A percentile compares a stretch with the other conserved stretches of the same genome.
These are phyloP conservation scores for Pholiota molesta DNA, from an alignment of 768 basidiomycete species.

Conservation along the genomic window DNA sequence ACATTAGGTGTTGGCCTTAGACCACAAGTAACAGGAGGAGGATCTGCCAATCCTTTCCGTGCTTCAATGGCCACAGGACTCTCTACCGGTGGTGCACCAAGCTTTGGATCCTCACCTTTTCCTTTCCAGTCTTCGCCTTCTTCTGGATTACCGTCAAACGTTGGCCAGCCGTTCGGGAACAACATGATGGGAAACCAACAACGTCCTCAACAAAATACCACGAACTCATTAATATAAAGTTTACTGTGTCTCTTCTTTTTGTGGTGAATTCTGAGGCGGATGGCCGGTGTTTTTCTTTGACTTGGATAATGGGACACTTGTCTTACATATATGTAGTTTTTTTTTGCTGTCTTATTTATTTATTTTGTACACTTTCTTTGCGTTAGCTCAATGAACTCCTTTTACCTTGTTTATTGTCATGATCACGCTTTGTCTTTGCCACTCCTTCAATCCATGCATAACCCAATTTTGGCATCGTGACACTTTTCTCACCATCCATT, in stretches of 20 bases:
- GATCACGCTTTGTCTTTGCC: conserved; percentile 17
- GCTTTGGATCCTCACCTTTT: conserved; percentile 14
- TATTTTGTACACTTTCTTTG: conserved; percentile 19
- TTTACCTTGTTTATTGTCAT: conserved; percentile 17
- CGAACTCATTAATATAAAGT: conserved; percentile 24
- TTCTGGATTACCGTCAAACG: conserved; percentile 4
- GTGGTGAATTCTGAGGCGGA: background rate
- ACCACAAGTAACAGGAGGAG: conserved; percentile 68
- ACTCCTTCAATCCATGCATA: conserved; percentile 15
- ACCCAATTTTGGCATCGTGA: conserved; percentile 14
- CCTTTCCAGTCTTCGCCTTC: conserved; percentile 20
- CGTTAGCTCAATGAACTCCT: conserved; percentile 13
- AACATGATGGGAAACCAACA: conserved; percentile 18
- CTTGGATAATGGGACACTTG: conserved; percentile 23
- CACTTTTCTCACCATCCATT: conserved; percentile 19
- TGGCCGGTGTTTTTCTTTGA: background rate
- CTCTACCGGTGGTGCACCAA: conserved; percentile 14
- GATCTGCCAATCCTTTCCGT: conserved; percentile 66
- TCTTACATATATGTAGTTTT: conserved; percentile 15
- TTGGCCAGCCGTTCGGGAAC: conserved; percentile 17
- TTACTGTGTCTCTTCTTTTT: conserved; percentile 11
- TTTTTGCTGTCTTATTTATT: conserved; percentile 19
- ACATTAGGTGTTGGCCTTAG: conserved; percentile 55
- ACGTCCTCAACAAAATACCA: conserved; percentile 23
- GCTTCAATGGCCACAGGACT: conserved; percentile 52